Conservation (phyloP, 139 green algal species). For the Nannochloris sp. region DNA sequence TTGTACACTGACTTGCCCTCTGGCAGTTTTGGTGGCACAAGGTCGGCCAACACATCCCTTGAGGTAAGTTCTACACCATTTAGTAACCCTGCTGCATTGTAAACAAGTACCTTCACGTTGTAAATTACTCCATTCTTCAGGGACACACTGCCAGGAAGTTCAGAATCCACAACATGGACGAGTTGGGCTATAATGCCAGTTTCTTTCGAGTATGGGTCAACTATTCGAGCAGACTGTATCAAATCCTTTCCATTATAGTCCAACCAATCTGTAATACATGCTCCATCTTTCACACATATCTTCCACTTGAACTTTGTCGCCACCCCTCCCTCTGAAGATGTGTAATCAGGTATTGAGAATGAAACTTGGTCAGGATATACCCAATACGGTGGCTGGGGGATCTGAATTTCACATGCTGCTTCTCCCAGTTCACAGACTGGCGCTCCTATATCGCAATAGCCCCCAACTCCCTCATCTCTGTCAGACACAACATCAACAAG, state of each 20-base stretch:
- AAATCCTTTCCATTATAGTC: slow-evolving; percentile 8
- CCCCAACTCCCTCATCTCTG: slow-evolving; percentile 12
- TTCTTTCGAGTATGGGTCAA: not conserved
- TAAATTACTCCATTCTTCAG: slow-evolving; percentile 31
- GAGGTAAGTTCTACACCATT: slow-evolving; percentile 3
- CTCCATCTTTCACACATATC: slow-evolving; percentile 26
- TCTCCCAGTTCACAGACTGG: slow-evolving; percentile 8
- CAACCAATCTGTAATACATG: slow-evolving; percentile 26
- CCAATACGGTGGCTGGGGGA: slow-evolving; percentile 22
- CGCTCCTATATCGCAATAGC: slow-evolving; percentile 22
- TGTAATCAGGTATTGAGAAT: slow-evolving; percentile 38
- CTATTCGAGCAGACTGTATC: slow-evolving; percentile 7
- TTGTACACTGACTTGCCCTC: slow-evolving; percentile 17
- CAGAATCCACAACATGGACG: slow-evolving; percentile 17
- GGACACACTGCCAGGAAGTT: slow-evolving; percentile 1
- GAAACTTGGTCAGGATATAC: slow-evolving; percentile 22
- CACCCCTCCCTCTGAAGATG: not conserved
- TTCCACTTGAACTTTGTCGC: slow-evolving; percentile 39
- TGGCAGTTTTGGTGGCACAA: slow-evolving; percentile 21
- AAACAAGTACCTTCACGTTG: slow-evolving; percentile 44
- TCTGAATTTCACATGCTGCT: slow-evolving; percentile 22
- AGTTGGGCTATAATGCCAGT: slow-evolving; percentile 3
- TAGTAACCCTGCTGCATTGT: slow-evolving; percentile 24
- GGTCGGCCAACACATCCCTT: slow-evolving; percentile 27
- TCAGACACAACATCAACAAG: slow-evolving; percentile 25